Evolutionary conservation across 75 land plant genomes (phyloP), one percentile per base, ranked within the genome.

Genomic region (Adiantum capillusveneris): DNA sequence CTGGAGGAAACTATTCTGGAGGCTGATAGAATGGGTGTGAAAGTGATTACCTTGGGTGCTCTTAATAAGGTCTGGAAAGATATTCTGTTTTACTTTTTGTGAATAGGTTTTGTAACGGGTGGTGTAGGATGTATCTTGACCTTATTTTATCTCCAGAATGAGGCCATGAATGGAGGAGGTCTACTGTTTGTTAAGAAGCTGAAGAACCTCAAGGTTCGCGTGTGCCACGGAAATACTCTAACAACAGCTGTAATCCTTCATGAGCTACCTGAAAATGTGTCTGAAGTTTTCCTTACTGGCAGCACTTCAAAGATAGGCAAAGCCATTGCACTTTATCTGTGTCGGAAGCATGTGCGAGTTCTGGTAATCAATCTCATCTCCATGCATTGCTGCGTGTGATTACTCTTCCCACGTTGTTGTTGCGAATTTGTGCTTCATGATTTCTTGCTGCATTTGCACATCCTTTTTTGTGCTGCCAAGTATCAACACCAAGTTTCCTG

Each of bases 291-390:
- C 39, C 45, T 76, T 12, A 59, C 79, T 1, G 79, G 79, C 0
- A 51, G 78, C 0, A 76, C 79, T 1, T 76, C 79, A 0, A 76
- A 76, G 25, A 58, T 76, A n/a, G 79, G 79, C 12, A 79, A 61
- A 29, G 79, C 79, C 16, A 73, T 76, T 48, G 70, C 79, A 3
- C 54, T 76, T 43, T 67, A 76, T 25, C 63, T 76, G 21, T 76
- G 79, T 26, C 42, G 53, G 43, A 76, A 53, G 11, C 58, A 67
- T 21, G 76, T 76, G 34, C 56, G 61, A 19, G 77, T 76, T 9
- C 17, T 76, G 79, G 79, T 76, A 57, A 54, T 64, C 19, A 18
- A n/a, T 11, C 17, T 44, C 28, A 29, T 44, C 2, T 46, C 29
- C 16, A 6, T 19, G 19, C 11, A 0, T 0, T 30, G 2, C 13